Evolutionary conservation across 2,329 filamentous ascomycete species (phyloP).

Genomic region (Trichoderma aggressivum): DNA sequence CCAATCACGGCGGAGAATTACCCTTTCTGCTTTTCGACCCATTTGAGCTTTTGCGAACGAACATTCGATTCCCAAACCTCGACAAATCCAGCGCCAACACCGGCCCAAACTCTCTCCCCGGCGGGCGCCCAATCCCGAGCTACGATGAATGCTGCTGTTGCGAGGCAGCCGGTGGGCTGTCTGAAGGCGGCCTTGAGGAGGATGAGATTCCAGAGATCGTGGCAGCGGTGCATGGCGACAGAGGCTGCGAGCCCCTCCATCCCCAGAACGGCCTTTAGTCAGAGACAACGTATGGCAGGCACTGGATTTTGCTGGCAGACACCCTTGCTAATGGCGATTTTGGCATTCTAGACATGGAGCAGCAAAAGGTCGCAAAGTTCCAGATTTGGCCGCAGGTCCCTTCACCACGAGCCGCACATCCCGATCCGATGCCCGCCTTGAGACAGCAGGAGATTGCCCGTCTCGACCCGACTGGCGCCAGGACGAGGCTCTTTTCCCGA

Average conservation of each 20-base stretch:
- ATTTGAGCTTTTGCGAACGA: constrained; percentile 23
- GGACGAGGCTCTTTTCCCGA: constrained; percentile 75
- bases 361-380: constrained; percentile 40
- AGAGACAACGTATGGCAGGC: constrained; percentile 35
- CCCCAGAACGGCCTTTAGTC: constrained; percentile 29
- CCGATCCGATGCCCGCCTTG: constrained; percentile 66
- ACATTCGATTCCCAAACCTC: not conserved
- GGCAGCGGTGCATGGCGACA: constrained; percentile 49
- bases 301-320: not conserved
- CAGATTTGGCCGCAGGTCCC: constrained; percentile 55
- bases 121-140: constrained; percentile 18
- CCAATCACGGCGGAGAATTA: constrained; percentile 43
- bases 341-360: constrained; percentile 31
- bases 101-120: constrained; percentile 15
- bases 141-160: constrained; percentile 59
- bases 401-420: constrained; percentile 53
- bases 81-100: not conserved
- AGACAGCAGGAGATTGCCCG: constrained; percentile 64
- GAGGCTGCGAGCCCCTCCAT: constrained; percentile 26
- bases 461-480: constrained; percentile 82
- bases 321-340: constrained; percentile 18
- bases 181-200: constrained; percentile 64
- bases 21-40: constrained; percentile 21
- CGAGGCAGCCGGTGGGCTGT: constrained; percentile 66
- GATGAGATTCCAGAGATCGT: constrained; percentile 47